Evolutionary conservation across 106 monocot genomes (phyloP).

Genomic region (Platanthera zijinensis): DNA sequence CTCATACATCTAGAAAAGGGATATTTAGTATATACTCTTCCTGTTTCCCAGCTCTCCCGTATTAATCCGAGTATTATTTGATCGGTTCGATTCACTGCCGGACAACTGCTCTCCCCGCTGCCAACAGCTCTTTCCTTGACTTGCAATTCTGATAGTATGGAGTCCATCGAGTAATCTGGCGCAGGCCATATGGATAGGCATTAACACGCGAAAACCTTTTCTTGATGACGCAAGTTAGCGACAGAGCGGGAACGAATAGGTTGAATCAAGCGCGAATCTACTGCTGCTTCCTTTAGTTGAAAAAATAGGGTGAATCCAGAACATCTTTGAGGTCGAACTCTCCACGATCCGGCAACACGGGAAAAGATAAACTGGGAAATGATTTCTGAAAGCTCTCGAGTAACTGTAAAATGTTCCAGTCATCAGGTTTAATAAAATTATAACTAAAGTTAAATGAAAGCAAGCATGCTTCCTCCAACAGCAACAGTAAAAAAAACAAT

Average conservation of each 20-base stretch:
- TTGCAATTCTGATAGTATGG: not conserved
- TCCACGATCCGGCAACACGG: conserved; percentile 51
- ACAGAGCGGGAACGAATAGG: not conserved
- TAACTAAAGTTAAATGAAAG: too few relatives aligned
- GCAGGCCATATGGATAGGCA: not conserved
- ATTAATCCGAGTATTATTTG: too few relatives aligned
- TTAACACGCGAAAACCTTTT: not conserved
- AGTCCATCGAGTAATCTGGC: not conserved
- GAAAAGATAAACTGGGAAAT: conserved; percentile 50
- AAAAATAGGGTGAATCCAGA: conserved; percentile 57
- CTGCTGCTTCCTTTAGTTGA: conserved; percentile 32
- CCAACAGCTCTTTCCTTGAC: not conserved
- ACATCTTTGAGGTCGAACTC: conserved; percentile 59
- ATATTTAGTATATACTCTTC: too few relatives aligned
- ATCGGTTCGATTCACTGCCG: too few relatives aligned
- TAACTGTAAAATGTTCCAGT: conserved; percentile 30
- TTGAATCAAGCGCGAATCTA: not conserved
- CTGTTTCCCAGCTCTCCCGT: too few relatives aligned
- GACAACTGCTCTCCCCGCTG: not conserved
- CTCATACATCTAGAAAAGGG: too few relatives aligned
- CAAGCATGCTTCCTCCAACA: too few relatives aligned
- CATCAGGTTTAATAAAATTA: not conserved
- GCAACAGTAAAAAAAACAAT: too few relatives aligned
- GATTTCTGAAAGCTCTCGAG: conserved; percentile 55
- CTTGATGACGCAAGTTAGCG: not conserved